Evolutionary conservation across 345 rosid species (phyloP).

Genomic region (Combretum micranthum): DNA sequence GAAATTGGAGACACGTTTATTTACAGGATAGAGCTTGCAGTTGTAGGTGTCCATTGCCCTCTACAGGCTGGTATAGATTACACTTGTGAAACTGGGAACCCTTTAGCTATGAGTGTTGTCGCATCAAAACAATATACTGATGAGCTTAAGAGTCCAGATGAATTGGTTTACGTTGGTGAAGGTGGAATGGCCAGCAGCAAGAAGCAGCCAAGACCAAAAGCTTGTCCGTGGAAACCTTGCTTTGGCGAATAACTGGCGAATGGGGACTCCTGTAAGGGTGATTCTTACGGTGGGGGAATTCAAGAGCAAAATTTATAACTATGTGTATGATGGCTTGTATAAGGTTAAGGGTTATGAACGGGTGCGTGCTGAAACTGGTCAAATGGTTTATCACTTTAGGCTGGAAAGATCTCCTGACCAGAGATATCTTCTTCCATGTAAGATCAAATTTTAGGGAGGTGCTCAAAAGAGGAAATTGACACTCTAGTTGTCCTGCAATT

Average conservation of each 20-base stretch:
- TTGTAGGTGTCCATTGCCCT: constrained; percentile 14
- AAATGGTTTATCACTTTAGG: constrained; percentile 9
- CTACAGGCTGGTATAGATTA: constrained; percentile 13
- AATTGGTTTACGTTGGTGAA: constrained; percentile 14
- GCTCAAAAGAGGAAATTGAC: too few species aligned
- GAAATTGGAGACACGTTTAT: constrained; percentile 16
- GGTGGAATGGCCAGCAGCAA: constrained; percentile 8
- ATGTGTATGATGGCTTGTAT: constrained; percentile 19
- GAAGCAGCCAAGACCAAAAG: constrained; percentile 9
- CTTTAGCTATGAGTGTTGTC: constrained; percentile 12
- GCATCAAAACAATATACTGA: constrained; percentile 12
- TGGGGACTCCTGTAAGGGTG: constrained; percentile 14
- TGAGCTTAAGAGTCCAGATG: constrained; percentile 6
- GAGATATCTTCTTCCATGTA: too few species aligned
- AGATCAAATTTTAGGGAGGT: too few species aligned
- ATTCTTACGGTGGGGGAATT: constrained; percentile 5
- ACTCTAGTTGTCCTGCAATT: too few species aligned
- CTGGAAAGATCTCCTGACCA: constrained; percentile 8
- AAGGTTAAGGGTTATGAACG: neutral
- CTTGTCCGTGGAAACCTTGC: constrained; percentile 19
- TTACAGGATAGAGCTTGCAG: constrained; percentile 11
- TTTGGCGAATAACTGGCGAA: constrained; percentile 10
- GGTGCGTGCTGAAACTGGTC: neutral
- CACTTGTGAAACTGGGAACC: neutral
- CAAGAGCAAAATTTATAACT: neutral